A percentile compares a stretch with the other conserved stretches of the same genome.
Conservation (phyloP, 2,329 filamentous ascomycete genomes). For the Colletotrichum plurivorum region DNA sequence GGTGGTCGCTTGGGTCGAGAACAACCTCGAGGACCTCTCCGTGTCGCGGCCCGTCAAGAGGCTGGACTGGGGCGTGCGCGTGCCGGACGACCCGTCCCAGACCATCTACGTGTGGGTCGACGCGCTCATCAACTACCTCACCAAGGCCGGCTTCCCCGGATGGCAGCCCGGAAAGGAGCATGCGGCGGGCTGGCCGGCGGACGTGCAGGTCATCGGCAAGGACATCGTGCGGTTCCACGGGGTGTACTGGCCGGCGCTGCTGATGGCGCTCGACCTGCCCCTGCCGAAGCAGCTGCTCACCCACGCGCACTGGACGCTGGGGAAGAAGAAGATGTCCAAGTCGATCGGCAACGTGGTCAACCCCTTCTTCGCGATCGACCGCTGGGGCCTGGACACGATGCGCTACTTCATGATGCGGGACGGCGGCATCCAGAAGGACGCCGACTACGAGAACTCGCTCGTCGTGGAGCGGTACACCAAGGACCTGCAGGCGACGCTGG, state of each 20-base stretch:
- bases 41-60: slow-evolving; percentile 86
- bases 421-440: slow-evolving; percentile 82
- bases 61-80: slow-evolving; percentile 88
- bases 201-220: slow-evolving; percentile 94
- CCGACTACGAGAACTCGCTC: slow-evolving; percentile 85
- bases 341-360: slow-evolving; percentile 95
- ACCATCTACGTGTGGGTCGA: slow-evolving; percentile 99
- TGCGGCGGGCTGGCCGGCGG: slow-evolving; percentile 85
- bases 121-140: slow-evolving; percentile 94
- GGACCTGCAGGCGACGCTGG: slow-evolving; percentile 81
- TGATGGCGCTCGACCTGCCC: slow-evolving; percentile 88
- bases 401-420: slow-evolving; percentile 90
- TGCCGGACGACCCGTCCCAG: slow-evolving; percentile 86
- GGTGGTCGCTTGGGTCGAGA: slow-evolving; percentile 81
- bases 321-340: slow-evolving; percentile 95
- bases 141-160: slow-evolving; percentile 85
- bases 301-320: slow-evolving; percentile 96
- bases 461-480: slow-evolving; percentile 86
- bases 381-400: slow-evolving; percentile 89
- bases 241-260: slow-evolving; percentile 97
- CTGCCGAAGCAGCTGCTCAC: slow-evolving; percentile 85
- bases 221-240: slow-evolving; percentile 97
- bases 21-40: slow-evolving; percentile 88
- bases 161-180: slow-evolving; percentile 77
- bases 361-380: slow-evolving; percentile 89